Evolutionary conservation across 176 grass and related monocot species (phyloP).

Genomic region (Oryza rufipogon): DNA sequence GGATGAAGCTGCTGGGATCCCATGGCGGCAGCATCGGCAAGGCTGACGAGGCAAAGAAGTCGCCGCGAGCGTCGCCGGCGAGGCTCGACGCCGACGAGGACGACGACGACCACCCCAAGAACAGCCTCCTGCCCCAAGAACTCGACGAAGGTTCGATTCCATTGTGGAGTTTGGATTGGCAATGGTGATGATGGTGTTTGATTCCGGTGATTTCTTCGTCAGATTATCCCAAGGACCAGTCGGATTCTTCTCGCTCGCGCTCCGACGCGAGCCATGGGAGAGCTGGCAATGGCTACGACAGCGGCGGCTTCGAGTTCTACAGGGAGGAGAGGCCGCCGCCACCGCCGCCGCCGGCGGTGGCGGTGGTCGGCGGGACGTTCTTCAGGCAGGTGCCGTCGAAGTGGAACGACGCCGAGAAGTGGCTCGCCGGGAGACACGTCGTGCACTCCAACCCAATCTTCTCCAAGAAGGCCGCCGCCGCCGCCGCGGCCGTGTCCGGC

Average conservation of each 20-base stretch:
- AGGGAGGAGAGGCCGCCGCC: conserved; percentile 45
- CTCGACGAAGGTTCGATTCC: conserved; percentile 44
- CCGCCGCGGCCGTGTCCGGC: neutral
- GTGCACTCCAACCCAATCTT: conserved; percentile 81
- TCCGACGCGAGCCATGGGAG: conserved; percentile 46
- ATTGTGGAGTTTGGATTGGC: neutral
- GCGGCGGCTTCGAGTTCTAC: conserved; percentile 74
- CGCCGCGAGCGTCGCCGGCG: conserved; percentile 57
- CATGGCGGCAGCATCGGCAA: conserved; percentile 25
- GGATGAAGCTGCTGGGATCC: conserved; percentile 81
- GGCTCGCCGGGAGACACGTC: conserved; percentile 78
- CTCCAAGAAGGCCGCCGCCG: conserved; percentile 47
- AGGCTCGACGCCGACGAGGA: conserved; percentile 42
- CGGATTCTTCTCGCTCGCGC: conserved; percentile 37
- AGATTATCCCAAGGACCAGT: conserved; percentile 47
- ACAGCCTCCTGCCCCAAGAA: conserved; percentile 68
- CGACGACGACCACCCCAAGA: conserved; percentile 55
- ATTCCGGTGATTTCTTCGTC: neutral
- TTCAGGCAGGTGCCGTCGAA: conserved; percentile 81
- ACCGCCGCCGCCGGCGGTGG: conserved; percentile 8
- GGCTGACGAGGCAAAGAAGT: conserved; percentile 52
- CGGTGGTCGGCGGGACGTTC: conserved; percentile 46
- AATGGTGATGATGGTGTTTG: neutral
- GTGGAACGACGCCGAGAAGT: conserved; percentile 99
- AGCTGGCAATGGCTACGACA: conserved; percentile 43